These are phyloP conservation scores for Spergularia marina DNA, from an alignment of 148 eudicot genomes.

Conservation along the genomic window DNA sequence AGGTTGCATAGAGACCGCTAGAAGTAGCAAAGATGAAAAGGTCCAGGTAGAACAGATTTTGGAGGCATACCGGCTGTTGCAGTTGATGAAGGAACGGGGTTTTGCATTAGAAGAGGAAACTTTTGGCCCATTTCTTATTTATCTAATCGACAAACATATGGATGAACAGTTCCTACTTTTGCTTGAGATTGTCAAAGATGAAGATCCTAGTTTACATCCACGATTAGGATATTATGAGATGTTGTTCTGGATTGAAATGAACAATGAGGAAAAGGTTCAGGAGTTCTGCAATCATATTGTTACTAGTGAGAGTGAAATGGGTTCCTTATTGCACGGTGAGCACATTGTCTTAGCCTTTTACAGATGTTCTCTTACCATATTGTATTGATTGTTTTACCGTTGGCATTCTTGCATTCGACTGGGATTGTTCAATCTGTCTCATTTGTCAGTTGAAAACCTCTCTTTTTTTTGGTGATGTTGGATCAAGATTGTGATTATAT, in stretches of 20 bases:
- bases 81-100: slow-evolving; percentile 64
- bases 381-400: background rate
- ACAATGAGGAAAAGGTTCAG: slow-evolving; percentile 64
- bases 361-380: background rate
- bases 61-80: slow-evolving; percentile 54
- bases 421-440: background rate
- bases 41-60: slow-evolving; percentile 40
- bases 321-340: slow-evolving; percentile 54
- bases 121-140: slow-evolving; percentile 74
- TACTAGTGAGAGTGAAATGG: slow-evolving; percentile 36
- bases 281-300: slow-evolving; percentile 45
- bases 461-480: background rate
- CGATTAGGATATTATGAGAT: slow-evolving; percentile 88
- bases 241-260: slow-evolving; percentile 64
- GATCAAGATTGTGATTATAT: background rate
- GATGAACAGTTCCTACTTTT: slow-evolving; percentile 60
- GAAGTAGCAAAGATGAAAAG: slow-evolving; percentile 56
- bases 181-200: slow-evolving; percentile 51
- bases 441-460: background rate
- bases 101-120: slow-evolving; percentile 62
- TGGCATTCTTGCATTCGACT: background rate
- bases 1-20: slow-evolving; percentile 59
- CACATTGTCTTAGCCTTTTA: slow-evolving; percentile 3
- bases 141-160: slow-evolving; percentile 67
- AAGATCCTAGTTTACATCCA: slow-evolving; percentile 49